phyloP scores from a whole-genome alignment of 306 rosid genomes.

The Citrullus mucosospermus region DNA sequence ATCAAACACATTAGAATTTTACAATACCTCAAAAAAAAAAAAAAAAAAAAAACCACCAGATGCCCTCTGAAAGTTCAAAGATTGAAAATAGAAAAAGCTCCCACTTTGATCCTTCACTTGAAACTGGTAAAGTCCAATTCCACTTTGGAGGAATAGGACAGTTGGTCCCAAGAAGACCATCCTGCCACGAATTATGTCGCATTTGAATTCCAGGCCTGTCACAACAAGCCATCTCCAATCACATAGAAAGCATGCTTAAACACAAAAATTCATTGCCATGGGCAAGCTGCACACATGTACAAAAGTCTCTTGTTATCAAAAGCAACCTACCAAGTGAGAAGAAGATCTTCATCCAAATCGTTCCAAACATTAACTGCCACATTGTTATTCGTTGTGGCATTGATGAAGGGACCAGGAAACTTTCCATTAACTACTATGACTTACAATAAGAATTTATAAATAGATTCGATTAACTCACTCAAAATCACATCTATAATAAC shows the following conservation, averaged over 20 bases:
- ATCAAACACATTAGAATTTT: too few relatives aligned
- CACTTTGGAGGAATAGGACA: conserved; percentile 78
- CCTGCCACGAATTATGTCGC: conserved; percentile 80
- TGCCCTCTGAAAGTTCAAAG: conserved; percentile 70
- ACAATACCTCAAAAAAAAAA: too few relatives aligned
- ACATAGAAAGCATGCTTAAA: background rate
- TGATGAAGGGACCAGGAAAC: conserved; percentile 72
- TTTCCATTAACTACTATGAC: conserved; percentile 56
- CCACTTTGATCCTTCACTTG: conserved; percentile 97
- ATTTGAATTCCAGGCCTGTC: conserved; percentile 75
- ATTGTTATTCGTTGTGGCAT: conserved; percentile 67
- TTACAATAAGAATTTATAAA: conserved; percentile 23
- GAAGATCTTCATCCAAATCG: conserved; percentile 59
- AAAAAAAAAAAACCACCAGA: conserved; percentile 89
- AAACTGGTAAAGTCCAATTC: conserved; percentile 89
- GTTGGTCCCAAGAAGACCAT: conserved; percentile 79
- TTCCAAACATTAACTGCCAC: conserved; percentile 50
- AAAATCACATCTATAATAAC: background rate
- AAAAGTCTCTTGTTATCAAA: background rate
- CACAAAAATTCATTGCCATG: background rate
- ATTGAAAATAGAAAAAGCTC: conserved; percentile 82
- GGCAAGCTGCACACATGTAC: background rate
- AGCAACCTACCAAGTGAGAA: conserved; percentile 62
- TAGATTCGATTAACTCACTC: background rate
- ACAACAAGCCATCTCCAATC: conserved; percentile 1